These are phyloP conservation scores for Atalantia buxifolia DNA, from an alignment of 345 rosid genomes.

Conservation along the genomic window DNA sequence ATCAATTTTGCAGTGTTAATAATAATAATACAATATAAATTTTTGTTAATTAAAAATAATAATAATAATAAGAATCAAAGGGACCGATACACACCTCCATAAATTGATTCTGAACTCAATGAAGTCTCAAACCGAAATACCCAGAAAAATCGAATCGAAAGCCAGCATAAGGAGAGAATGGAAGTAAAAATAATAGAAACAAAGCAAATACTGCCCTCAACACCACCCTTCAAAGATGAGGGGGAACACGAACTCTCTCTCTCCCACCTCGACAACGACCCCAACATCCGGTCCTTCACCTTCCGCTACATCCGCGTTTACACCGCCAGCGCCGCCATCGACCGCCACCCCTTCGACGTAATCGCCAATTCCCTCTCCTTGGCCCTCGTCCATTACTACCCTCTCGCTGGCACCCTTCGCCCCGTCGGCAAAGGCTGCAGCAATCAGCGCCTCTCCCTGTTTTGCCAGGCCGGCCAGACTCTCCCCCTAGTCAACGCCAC, in stretches of 20 bases:
- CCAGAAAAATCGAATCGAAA: no score
- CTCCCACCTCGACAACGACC: slow-evolving; percentile 70
- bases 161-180: slow-evolving; percentile 18
- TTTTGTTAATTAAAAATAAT: no score
- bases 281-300: slow-evolving; percentile 48
- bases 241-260: slow-evolving; percentile 59
- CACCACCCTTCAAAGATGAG: slow-evolving; percentile 40
- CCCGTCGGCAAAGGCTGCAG: not conserved
- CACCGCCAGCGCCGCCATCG: slow-evolving; percentile 22
- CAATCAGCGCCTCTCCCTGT: slow-evolving; percentile 38
- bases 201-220: slow-evolving; percentile 42
- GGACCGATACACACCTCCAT: no score
- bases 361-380: slow-evolving; percentile 50
- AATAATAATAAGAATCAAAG: no score
- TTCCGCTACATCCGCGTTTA: slow-evolving; percentile 83
- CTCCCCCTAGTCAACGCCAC: slow-evolving; percentile 55
- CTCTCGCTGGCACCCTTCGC: slow-evolving; percentile 52
- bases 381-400: slow-evolving; percentile 63
- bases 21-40: no score
- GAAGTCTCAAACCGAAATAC: no score
- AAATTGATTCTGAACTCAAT: no score
- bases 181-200: slow-evolving; percentile 46
- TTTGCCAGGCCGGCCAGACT: slow-evolving; percentile 45
- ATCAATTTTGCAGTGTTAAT: no score
- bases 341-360: slow-evolving; percentile 32